Conservation (phyloP, 148 eudicot species). For the Pharnaceum exiguum region DNA sequence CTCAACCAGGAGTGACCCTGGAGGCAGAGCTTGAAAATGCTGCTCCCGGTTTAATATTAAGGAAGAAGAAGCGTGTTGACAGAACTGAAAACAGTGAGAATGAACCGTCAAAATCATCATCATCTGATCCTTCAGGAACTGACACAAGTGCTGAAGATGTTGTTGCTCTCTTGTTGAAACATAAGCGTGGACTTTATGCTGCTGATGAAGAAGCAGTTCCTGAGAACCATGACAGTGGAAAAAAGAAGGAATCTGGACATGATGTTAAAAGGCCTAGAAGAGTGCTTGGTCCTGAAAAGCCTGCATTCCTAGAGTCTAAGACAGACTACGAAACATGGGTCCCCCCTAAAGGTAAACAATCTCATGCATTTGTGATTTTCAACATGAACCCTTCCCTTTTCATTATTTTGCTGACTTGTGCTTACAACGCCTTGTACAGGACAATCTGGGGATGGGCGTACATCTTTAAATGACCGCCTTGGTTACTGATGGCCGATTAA, state of each 20-base stretch:
- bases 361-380: background rate
- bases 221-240: slow-evolving; percentile 13
- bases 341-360: slow-evolving; percentile 78
- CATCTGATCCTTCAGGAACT: slow-evolving; percentile 21
- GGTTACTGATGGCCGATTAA: slow-evolving; percentile 65
- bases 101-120: slow-evolving; percentile 27
- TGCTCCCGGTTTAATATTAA: slow-evolving; percentile 85
- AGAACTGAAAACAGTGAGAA: slow-evolving; percentile 22
- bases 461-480: slow-evolving; percentile 85
- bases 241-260: slow-evolving; percentile 23
- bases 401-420: slow-evolving; percentile 12
- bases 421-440: slow-evolving; percentile 45
- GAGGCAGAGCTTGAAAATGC: slow-evolving; percentile 65
- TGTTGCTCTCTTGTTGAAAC: slow-evolving; percentile 80
- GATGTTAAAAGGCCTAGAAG: slow-evolving; percentile 50
- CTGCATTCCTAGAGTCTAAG: slow-evolving; percentile 41
- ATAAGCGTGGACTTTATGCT: slow-evolving; percentile 53
- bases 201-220: slow-evolving; percentile 40
- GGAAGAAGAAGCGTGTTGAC: slow-evolving; percentile 74
- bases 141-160: slow-evolving; percentile 65
- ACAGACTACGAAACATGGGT: slow-evolving; percentile 66
- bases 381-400: background rate
- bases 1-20: slow-evolving; percentile 14
- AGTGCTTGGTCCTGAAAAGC: slow-evolving; percentile 80
- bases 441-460: slow-evolving; percentile 98